These are phyloP conservation scores for Ceratobasidium sp. DNA, from an alignment of 1,284 basidiomycete genomes.

Conservation along the genomic window DNA sequence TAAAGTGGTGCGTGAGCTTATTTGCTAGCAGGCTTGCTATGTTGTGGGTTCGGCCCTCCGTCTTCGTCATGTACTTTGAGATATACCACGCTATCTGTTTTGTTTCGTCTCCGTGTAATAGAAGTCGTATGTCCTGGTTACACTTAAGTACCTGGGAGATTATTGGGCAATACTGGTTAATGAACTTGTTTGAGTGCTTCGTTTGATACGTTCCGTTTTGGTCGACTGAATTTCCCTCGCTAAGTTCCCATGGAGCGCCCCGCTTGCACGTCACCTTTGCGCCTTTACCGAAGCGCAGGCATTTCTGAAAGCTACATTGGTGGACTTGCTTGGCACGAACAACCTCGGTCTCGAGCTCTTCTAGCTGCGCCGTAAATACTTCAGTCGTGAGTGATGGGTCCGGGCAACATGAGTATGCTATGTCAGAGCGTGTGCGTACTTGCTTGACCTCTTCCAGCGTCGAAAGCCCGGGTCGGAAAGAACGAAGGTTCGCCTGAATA, in stretches of 20 bases:
- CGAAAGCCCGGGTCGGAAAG: too few relatives aligned
- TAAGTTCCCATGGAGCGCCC: constrained; percentile 56
- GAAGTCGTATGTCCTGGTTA: constrained; percentile 60
- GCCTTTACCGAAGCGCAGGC: constrained; percentile 95
- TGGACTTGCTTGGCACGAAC: constrained; percentile 47
- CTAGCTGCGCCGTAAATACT: too few relatives aligned
- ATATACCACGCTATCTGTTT: constrained; percentile 13
- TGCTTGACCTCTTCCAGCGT: too few relatives aligned
- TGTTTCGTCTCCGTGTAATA: constrained; percentile 25
- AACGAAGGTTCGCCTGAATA: too few relatives aligned
- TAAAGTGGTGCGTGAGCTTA: too few relatives aligned
- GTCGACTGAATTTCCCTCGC: constrained; percentile 52
- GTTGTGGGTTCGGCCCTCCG: constrained; percentile 53
- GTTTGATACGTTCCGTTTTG: constrained; percentile 8
- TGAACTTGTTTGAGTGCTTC: constrained; percentile 50
- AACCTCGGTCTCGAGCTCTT: too few relatives aligned
- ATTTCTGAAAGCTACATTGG: too few relatives aligned
- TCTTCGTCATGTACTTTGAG: constrained; percentile 55
- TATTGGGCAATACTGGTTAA: constrained; percentile 57
- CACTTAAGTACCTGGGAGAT: constrained; percentile 53
- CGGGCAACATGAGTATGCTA: too few relatives aligned
- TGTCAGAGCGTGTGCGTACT: too few relatives aligned
- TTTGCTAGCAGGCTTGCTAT: constrained; percentile 31
- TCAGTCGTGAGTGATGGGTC: too few relatives aligned
- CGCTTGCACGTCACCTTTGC: constrained; percentile 61